Base-by-base conservation (phyloP, 495 filamentous ascomycete genomes). In the Podospora australis region DNA sequence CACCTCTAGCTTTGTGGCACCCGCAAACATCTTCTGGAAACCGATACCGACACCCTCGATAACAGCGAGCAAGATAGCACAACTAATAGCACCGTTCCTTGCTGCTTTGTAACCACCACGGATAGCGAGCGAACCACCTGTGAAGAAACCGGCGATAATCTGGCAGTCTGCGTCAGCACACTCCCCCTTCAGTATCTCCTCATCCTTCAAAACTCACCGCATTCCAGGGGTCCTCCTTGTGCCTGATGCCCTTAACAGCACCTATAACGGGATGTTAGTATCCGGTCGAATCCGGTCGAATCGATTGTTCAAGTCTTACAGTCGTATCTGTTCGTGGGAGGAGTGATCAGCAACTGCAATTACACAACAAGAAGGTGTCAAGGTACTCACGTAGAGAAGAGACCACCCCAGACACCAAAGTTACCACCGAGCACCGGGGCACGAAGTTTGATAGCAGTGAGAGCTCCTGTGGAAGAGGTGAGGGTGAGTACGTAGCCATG, bases 41-140 rank as follows among this genome's bases (percentile, higher is more conserved):
- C 87, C 92, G 60, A 98, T 97, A 53, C 94, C 91, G 34, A 96
- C 92, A 53, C 92, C 92, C 69, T 98, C 92, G 52, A 98, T 97
- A 36, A 98, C 91, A 8, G 85, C 92, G 14, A 98, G 77, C 61
- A 98, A 75, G 46, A 94, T 86, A 34, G 88, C 92, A 64, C 92
- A 96, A 59, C 89, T 88, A 49, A 98, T 97, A 32, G 94, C 92
- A 28, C 87, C 88, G 70, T 97, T 97, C 52, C 92, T 75, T 16
- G 88, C 86, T 28, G 91, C 87, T 68, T 84, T 87, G 55, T 82
- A 77, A 41, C 92, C 94, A 59, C 92, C 94, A 70, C 92, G 80
- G 39, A 96, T 75, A 19, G 92, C 92, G 16, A 98, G 74, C 11
- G 92, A 72, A 54, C 92, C 94, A 59, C 92, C 92, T 16, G 92